These are phyloP conservation scores for Candida parachauliodes DNA, from an alignment of 805 yeast genomes.

Conservation along the genomic window DNA sequence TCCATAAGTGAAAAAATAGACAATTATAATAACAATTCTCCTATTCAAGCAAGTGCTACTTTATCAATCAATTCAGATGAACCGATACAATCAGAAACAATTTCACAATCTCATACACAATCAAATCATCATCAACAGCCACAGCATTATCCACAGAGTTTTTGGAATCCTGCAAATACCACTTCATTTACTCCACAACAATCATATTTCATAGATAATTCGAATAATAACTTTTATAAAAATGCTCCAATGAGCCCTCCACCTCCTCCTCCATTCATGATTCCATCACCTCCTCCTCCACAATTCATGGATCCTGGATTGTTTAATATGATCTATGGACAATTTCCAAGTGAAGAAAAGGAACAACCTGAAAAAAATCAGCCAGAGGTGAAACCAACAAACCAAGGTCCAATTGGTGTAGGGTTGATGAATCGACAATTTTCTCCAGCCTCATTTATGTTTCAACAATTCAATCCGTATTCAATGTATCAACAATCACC, in stretches of 20 bases:
- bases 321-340: constrained; percentile 29
- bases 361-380: constrained; percentile 9
- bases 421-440: constrained; percentile 35
- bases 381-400: not conserved
- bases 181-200: constrained; percentile 51
- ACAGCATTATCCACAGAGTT: constrained; percentile 24
- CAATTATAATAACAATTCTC: constrained; percentile 46
- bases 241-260: constrained; percentile 18
- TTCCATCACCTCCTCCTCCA: constrained; percentile 35
- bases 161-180: constrained; percentile 69
- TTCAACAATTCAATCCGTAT: constrained; percentile 51
- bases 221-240: constrained; percentile 8
- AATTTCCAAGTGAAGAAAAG: constrained; percentile 6
- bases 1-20: constrained; percentile 63
- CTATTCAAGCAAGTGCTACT: constrained; percentile 41
- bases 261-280: constrained; percentile 36
- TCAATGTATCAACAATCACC: constrained; percentile 32
- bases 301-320: constrained; percentile 37
- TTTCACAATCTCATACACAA: no score
- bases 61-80: constrained; percentile 28
- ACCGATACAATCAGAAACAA: no score
- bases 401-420: constrained; percentile 18
- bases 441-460: constrained; percentile 40
- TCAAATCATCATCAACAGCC: not conserved
- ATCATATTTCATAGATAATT: constrained; percentile 28